A percentile compares a stretch with the other conserved stretches of the same genome.
Evolutionary conservation across 1,284 basidiomycete species (phyloP).

Genomic region (Apiotrichum laibachii): DNA sequence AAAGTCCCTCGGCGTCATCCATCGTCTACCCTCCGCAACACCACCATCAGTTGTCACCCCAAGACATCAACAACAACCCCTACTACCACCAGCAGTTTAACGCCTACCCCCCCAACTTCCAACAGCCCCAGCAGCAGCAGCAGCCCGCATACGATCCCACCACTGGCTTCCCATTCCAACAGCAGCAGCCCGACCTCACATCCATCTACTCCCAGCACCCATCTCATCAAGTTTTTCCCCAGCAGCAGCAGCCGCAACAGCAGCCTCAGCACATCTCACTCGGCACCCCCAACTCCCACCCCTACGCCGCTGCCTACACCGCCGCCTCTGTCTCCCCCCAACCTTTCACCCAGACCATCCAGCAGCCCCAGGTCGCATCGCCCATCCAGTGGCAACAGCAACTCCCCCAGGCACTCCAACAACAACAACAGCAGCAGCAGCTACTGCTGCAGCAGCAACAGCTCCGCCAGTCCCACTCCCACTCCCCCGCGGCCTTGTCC

Average conservation of each 20-base stretch:
- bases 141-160: too few species aligned
- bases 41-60: too few species aligned
- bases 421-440: conserved; percentile 7
- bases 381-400: conserved; percentile 3
- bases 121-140: too few species aligned
- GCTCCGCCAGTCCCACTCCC: neutral
- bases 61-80: too few species aligned
- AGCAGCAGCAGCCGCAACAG: conserved; percentile 4
- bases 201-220: neutral
- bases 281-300: neutral
- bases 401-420: too few species aligned
- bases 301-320: conserved; percentile 6
- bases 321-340: conserved; percentile 1
- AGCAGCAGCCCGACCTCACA: neutral
- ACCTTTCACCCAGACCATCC: conserved; percentile 1
- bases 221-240: neutral
- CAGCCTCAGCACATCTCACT: neutral
- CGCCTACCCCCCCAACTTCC: too few species aligned
- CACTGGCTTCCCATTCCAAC: neutral
- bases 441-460: neutral
- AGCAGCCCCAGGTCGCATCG: neutral
- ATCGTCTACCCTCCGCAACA: neutral
- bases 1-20: neutral
- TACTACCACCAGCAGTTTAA: too few species aligned
- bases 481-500: neutral